Conservation (phyloP, 768 basidiomycete species). For the Tulasnella sp. region DNA sequence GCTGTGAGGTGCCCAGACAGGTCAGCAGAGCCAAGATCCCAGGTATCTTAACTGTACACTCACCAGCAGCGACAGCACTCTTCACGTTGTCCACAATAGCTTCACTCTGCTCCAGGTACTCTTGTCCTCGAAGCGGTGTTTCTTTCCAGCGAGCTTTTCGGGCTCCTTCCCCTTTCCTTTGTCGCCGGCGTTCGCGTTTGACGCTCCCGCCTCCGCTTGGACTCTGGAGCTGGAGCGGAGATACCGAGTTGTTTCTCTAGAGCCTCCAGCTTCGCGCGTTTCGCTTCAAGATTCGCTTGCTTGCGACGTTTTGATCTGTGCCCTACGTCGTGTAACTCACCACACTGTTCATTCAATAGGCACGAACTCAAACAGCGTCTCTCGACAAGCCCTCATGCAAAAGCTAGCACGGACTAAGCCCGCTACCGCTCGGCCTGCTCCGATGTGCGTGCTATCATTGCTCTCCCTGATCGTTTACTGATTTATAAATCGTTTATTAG, state of each 20-base stretch:
- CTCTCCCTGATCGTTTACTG: background rate
- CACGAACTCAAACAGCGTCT: slow-evolving; percentile 95
- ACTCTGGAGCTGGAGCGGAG: slow-evolving; percentile 21
- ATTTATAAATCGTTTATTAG: slow-evolving; percentile 31
- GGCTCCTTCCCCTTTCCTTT: slow-evolving; percentile 26
- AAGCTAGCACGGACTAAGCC: slow-evolving; percentile 90
- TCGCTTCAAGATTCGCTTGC: slow-evolving; percentile 63
- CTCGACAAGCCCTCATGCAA: slow-evolving; percentile 99
- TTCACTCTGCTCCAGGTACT: slow-evolving; percentile 82
- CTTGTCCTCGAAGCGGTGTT: slow-evolving; percentile 87
- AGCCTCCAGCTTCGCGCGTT: slow-evolving; percentile 70
- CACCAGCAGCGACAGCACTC: slow-evolving; percentile 79
- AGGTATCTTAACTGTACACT: too few relatives aligned
- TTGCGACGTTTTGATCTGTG: too few relatives aligned
- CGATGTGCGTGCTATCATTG: slow-evolving; percentile 3
- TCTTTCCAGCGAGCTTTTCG: slow-evolving; percentile 50
- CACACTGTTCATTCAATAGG: too few relatives aligned
- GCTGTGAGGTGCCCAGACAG: slow-evolving; percentile 31
- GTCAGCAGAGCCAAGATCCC: slow-evolving; percentile 18
- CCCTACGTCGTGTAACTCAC: too few relatives aligned
- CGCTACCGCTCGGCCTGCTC: background rate
- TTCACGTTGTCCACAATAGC: slow-evolving; percentile 88
- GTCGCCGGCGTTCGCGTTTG: background rate
- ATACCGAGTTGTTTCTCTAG: slow-evolving; percentile 79
- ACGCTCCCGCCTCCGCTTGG: slow-evolving; percentile 23